Evolutionary conservation across 108 stramenopile genomes (phyloP), one percentile per base, ranked within the genome.

Genomic region (Skeletonema grethae): DNA sequence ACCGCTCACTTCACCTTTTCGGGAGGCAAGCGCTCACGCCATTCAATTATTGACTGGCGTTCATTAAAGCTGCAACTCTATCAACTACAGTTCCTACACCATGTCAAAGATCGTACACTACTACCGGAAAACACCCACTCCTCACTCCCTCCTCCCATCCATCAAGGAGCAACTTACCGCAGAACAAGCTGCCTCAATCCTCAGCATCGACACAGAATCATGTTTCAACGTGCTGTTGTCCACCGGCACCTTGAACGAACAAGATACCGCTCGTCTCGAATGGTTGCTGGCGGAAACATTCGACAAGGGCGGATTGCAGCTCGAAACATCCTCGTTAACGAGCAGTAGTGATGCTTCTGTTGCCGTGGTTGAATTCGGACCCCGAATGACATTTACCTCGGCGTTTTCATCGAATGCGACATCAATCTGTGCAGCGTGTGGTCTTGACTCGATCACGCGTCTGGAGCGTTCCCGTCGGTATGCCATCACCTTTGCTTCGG

Each of bases 351-450:
- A 15, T 61, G 50, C 75, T n/a, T n/a, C n/a, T 57, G 43, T 57
- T n/a, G 66, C 85, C 48, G 72, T 94, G 28, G 61, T 96, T 10
- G 99, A 99, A 82, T 98, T 98, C 72, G 99, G 99, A 9, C 99
- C 99, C 18, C 97, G 99, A 8, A 90, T 98, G 90, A 89, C 97
- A 7, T 99, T 99, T 74, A 88, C 96, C 8, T 95, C 97, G 31
- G 97, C 99, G 7, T 97, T 95, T 67, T 96, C 95, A 29, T 98
- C 97, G 62, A 99, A 98, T 70, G 97, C 97, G 20, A 80, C 82
- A 24, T 85, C 88, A 73, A 95, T 99, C 73, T 97, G 93, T 73
- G 61, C 84, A 29, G 88, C 92, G 1, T 97, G 95, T 68, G 89
- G 89, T 69, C 55, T 97, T 7, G 70, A 84, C 28, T 58, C 84